These are phyloP conservation scores for Oryza longistaminata DNA, from an alignment of 176 grass and related monocot species.

Conservation along the genomic window DNA sequence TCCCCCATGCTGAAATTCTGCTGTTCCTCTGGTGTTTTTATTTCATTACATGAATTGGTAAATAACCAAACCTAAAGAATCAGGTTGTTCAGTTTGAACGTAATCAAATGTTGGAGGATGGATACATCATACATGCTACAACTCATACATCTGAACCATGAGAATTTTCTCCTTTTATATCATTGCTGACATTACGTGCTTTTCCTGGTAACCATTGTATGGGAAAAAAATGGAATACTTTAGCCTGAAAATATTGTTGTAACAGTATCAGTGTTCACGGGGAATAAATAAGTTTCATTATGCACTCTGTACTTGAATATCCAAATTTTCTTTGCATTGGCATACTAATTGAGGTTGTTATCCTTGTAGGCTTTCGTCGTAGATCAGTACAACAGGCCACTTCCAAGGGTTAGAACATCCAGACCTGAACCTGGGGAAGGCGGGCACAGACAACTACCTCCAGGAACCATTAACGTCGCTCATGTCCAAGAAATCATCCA, in stretches of 20 bases:
- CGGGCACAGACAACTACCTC: constrained; percentile 46
- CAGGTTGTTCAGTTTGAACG: not conserved
- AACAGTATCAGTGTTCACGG: not conserved
- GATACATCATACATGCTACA: not conserved
- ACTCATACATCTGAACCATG: not conserved
- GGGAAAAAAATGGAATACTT: not conserved
- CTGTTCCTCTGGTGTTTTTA: not conserved
- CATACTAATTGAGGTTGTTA: not conserved
- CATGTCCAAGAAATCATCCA: constrained; percentile 66
- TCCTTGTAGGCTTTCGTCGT: constrained; percentile 55
- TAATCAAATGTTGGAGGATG: not conserved
- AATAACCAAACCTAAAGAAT: not conserved
- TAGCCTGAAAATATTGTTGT: not conserved
- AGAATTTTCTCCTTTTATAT: not conserved
- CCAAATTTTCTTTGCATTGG: not conserved
- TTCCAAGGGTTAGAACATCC: constrained; percentile 68
- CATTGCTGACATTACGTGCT: not conserved
- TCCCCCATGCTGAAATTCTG: not conserved
- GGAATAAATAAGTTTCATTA: not conserved
- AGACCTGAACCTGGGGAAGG: constrained; percentile 31
- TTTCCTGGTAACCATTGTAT: not conserved
- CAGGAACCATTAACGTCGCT: constrained; percentile 49
- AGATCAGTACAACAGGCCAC: constrained; percentile 46
- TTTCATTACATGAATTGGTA: not conserved
- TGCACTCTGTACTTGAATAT: not conserved